These are phyloP conservation scores for Pyrenochaeta sp. DNA, from an alignment of 2,329 filamentous ascomycete genomes.

Conservation along the genomic window DNA sequence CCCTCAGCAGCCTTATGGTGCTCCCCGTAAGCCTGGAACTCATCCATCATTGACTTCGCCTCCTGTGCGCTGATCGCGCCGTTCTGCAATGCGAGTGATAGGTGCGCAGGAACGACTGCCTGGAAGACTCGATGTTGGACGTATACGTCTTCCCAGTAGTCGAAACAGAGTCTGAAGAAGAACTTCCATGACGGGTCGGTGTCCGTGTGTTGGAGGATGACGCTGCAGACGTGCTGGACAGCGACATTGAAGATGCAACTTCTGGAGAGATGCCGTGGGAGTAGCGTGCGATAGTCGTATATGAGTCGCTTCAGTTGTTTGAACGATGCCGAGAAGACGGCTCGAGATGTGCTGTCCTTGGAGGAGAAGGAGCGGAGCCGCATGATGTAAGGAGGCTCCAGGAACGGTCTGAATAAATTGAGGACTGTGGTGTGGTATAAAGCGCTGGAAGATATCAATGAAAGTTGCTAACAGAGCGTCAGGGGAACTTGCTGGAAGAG, in stretches of 20 bases:
- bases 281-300: slow-evolving; percentile 4
- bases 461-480: background rate
- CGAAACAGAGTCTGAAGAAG: slow-evolving; percentile 7
- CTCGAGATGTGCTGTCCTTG: background rate
- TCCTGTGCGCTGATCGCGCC: background rate
- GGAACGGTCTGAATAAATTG: slow-evolving; percentile 7
- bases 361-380: slow-evolving; percentile 8
- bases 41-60: slow-evolving; percentile 1
- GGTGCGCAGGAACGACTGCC: slow-evolving; percentile 2
- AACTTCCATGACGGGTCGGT: slow-evolving; percentile 6
- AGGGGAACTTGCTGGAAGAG: slow-evolving; percentile 4
- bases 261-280: background rate
- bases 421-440: slow-evolving; percentile 7
- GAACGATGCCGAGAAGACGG: slow-evolving; percentile 4
- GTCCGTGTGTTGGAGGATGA: slow-evolving; percentile 7
- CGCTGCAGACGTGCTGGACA: slow-evolving; percentile 2
- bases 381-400: background rate
- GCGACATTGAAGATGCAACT: slow-evolving; percentile 8
- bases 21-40: slow-evolving; percentile 1
- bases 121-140: background rate
- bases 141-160: slow-evolving; percentile 5
- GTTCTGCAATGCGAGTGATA: slow-evolving; percentile 1
- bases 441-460: slow-evolving; percentile 2
- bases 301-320: slow-evolving; percentile 10
- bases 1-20: background rate